Evolutionary conservation across 2,329 filamentous ascomycete genomes (phyloP), one percentile per base, ranked within the genome.

Genomic region (Colletotrichum euphorbiae): DNA sequence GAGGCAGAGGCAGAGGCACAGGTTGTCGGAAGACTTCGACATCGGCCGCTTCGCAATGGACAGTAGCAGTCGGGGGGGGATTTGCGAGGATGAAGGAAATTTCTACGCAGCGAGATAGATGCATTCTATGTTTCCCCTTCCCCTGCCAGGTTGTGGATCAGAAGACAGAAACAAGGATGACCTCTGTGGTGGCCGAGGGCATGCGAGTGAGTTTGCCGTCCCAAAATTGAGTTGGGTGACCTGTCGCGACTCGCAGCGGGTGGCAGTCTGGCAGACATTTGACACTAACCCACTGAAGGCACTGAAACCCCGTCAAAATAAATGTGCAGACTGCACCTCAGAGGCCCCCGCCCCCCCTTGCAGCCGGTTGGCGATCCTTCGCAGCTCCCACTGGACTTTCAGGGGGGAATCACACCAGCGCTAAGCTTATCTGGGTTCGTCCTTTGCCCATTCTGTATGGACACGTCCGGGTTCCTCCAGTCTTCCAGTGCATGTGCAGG

Each of bases 161-260:
- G 33, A 19, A 56, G 36, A 31, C 38, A 46, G 17, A 7, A 17
- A 52, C 15, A 31, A 11, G 24, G 24, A 52, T 17, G 12, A 40
- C 17, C 9, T 8, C 24, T 28, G 42, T 45, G 38, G 48, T n/a
- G 56, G 19, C 19, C 31, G 33, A 60, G 45, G 33, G 45, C 19
- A 15, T 61, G 40, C 64, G 65, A 65, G 19, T 61, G 40, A 68
- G 65, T 68, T 68, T 65, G 40, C 65, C 65, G 65, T 68, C 54
- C 65, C 62, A 48, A 65, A 61, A 54, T 42, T 55, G 65, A 68
- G 65, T 68, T 65, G 65, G 45, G 8, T 64, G 60, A 58, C 60
- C 65, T 68, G 59, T 67, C 64, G 58, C 64, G 63, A 51, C 64
- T 67, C 64, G 58, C 64, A 67, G 58, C 64, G 51, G 59, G 58